Evolutionary conservation across 352 stramenopile species (phyloP).

Genomic region (Hyaloperonospora brassicae): DNA sequence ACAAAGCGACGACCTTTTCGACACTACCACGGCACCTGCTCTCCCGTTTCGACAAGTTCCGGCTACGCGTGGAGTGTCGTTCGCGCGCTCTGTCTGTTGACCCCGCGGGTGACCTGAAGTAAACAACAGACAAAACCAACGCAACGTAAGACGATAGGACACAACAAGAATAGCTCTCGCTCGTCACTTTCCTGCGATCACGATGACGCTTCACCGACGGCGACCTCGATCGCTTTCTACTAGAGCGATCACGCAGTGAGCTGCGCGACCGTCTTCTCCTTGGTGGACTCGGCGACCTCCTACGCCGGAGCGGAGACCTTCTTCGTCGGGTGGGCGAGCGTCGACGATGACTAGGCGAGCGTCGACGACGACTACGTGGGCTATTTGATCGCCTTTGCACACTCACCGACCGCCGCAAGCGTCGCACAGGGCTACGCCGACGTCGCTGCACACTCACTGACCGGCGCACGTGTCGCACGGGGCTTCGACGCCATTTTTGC

Average conservation of each 20-base stretch:
- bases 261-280: conserved; percentile 17
- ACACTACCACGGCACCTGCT: conserved; percentile 9
- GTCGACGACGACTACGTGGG: conserved; percentile 5
- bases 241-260: conserved; percentile 13
- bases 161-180: background rate
- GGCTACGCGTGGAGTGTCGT: conserved; percentile 10
- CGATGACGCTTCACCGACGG: conserved; percentile 23
- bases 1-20: background rate
- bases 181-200: conserved; percentile 14
- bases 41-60: conserved; percentile 8
- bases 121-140: background rate
- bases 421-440: conserved; percentile 5
- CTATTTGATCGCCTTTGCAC: conserved; percentile 10
- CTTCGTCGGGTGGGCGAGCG: conserved; percentile 9
- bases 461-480: background rate
- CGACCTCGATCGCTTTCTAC: conserved; percentile 17
- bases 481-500: conserved; percentile 8
- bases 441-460: conserved; percentile 13
- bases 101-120: conserved; percentile 23
- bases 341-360: conserved; percentile 7
- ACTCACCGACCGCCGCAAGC: conserved; percentile 15
- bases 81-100: conserved; percentile 14
- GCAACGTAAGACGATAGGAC: background rate
- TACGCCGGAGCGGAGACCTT: background rate
- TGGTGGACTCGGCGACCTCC: conserved; percentile 9